phyloP scores from a whole-genome alignment of 2,329 filamentous ascomycete genomes.

The Exophiala oligosperma region DNA sequence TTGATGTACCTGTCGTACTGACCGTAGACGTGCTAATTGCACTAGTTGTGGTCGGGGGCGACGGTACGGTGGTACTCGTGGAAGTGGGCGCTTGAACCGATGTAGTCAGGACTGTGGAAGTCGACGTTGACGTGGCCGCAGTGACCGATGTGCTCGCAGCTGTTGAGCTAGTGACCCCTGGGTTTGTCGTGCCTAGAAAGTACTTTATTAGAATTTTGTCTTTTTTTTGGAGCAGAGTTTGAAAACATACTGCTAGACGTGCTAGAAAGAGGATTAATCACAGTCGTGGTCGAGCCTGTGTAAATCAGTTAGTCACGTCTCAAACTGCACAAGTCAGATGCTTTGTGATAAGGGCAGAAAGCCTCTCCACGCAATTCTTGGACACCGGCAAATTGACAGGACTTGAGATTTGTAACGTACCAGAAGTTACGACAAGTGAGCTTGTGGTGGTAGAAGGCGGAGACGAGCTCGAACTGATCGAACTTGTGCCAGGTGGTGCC shows the following conservation, averaged over 20 bases:
- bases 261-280: background rate
- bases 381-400: too few species aligned
- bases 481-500: too few species aligned
- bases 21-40: background rate
- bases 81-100: background rate
- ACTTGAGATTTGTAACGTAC: background rate
- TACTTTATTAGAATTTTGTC: too few species aligned
- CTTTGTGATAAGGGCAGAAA: too few species aligned
- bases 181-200: too few species aligned
- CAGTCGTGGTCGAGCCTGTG: too few species aligned
- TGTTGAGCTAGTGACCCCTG: constrained; percentile 2
- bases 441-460: background rate
- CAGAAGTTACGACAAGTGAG: background rate
- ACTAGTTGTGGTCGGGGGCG: background rate
- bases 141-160: constrained; percentile 11
- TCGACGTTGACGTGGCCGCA: constrained; percentile 6
- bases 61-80: background rate
- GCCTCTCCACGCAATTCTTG: too few species aligned
- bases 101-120: background rate
- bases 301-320: too few species aligned
- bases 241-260: background rate
- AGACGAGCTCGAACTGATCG: too few species aligned
- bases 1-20: background rate
- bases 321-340: too few species aligned
- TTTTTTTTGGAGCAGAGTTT: too few species aligned